Base-by-base conservation (phyloP, 345 rosid genomes). In the Rhodamnia argentea region DNA sequence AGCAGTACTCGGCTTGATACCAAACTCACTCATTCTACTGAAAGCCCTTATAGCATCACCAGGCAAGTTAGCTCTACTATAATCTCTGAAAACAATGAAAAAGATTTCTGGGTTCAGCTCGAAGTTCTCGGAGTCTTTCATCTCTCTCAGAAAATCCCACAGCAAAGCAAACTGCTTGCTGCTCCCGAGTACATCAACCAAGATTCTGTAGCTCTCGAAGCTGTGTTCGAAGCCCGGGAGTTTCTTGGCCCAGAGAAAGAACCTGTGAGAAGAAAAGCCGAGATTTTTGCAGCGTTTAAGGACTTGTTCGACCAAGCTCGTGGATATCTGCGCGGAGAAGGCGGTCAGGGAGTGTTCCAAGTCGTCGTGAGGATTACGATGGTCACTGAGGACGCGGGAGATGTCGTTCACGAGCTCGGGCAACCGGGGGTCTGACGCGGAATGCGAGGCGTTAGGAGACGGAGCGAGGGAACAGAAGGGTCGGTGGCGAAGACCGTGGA, bases 181-280 rank as follows among this genome's bases (percentile, higher is more conserved):
- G 60, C 94, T 85, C 53, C 96, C 96, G 37, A 95, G 83, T n/a
- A 94, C 86, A 83, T 95, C 96, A 14, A 96, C 93, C 91, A 97
- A 89, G 91, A 94, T 92, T 88, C 89, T 93, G 83, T 92, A 89
- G 90, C 96, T 95, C 47, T 89, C 90, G 13, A 52, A 83, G 82
- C 94, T 95, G 85, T 90, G 98, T 85, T 89, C 86, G 52, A 96
- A 94, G 64, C 92, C 91, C 29, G 95, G 94, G 83, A 92, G 85
- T 52, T 84, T 85, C 84, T 93, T 90, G n/a, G 99, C 95, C 99
- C 98, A 96, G 1, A 96, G 93, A 74, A 96, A 96, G 93, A 96
- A 94, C 52, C 98, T 91, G 86, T 96, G 99, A 44, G 99, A 93
- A 6, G 98, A 75, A 86, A 94, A 95, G 1, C 96, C 97, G 40